Evolutionary conservation across 1,139 yeast species (phyloP), one percentile per base, ranked within the genome.

Genomic region (Protomyces pachydermus): DNA sequence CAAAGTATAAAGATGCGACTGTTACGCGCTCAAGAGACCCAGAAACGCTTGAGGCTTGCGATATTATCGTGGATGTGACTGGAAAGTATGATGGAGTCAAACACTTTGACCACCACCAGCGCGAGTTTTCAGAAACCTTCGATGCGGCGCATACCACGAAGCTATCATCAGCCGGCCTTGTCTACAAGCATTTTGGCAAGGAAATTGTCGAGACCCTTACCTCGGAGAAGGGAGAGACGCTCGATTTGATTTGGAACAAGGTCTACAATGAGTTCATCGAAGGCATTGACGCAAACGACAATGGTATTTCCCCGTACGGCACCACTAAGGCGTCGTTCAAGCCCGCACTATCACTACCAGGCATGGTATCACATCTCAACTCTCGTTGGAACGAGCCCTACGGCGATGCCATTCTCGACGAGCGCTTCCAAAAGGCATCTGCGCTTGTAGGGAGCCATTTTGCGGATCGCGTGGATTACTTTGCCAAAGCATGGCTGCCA

Each of bases 101-200:
- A 77, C 89, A 80, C 75, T 93, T 90, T 74, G 99, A 93, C 74
- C 99, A 93, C 73, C 99, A 93, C 76, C 99, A 93, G 78, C 84
- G 97, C 69, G 87, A 83, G 34, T 86, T 90, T 67, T 81, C 80
- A 55, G 88, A 84, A 65, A 82, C 86, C 1, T 84, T 91, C 69
- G 72, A 72, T 1, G 61, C 68, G 6, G 76, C 79, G 4, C 85
- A 82, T 71, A 35, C 52, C 18, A 93, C 98, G 60, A 91, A 90
- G 74, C 81, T 93, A 68, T 87, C 96, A 16, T 88, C 96, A 65
- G 98, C 98, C 16, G 99, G 99, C 28, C 81, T 93, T 67, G 84
- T 93, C 46, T 93, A 87, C 80, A 69, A 68, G 69, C 98, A 93
- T 76, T 93, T 84, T 73, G 98, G 98, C 68, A 84, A 84, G 71